Conservation (phyloP, 2,329 filamentous ascomycete genomes). For the Elsinoe batatas region DNA sequence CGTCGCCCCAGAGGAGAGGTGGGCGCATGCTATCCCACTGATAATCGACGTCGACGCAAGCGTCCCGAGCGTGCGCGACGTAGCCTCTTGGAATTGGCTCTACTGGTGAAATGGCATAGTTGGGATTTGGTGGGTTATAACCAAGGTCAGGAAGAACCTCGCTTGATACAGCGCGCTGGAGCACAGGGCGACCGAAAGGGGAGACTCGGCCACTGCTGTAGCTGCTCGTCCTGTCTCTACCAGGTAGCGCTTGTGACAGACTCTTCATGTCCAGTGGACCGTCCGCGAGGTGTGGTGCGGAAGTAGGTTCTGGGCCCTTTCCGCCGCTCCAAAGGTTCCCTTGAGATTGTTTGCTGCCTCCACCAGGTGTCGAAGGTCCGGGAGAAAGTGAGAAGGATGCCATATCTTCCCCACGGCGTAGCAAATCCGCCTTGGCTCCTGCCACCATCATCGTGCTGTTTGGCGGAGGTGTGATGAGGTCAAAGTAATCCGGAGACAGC, state of each 20-base stretch:
- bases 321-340: conserved; percentile 39
- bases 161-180: conserved; percentile 16
- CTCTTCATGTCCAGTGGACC: conserved; percentile 25
- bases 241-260: conserved; percentile 30
- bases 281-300: conserved; percentile 9
- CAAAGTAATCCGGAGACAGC: conserved; percentile 88
- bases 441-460: conserved; percentile 79
- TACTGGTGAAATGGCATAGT: conserved; percentile 70
- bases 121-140: conserved; percentile 69
- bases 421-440: conserved; percentile 74
- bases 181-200: conserved; percentile 6
- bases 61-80: conserved; percentile 79
- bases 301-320: conserved; percentile 14
- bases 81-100: conserved; percentile 81
- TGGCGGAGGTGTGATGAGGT: conserved; percentile 81
- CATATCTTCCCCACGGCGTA: conserved; percentile 62
- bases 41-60: conserved; percentile 78
- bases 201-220: conserved; percentile 13
- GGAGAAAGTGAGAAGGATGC: conserved; percentile 27
- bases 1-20: conserved; percentile 73
- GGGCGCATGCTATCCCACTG: conserved; percentile 88
- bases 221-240: conserved; percentile 41
- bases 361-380: conserved; percentile 23
- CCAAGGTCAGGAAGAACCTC: conserved; percentile 25
- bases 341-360: conserved; percentile 23